phyloP scores from a whole-genome alignment of 371 early-diverging fungal genomes.

The Apophysomyces ossiformis region DNA sequence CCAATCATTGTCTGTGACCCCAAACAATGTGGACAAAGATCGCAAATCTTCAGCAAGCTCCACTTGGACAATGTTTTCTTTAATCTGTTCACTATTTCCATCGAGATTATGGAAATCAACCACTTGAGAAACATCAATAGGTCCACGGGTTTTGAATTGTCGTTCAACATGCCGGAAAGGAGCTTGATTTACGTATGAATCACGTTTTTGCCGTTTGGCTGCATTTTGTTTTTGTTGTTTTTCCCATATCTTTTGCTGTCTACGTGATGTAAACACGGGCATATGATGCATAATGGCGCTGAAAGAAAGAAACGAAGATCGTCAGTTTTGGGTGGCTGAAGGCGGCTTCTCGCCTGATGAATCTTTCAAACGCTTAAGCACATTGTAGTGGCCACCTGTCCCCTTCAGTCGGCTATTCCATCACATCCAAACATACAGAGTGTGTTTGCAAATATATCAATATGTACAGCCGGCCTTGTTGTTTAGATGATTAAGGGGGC shows the following conservation, averaged over 20 bases:
- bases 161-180: conserved; percentile 83
- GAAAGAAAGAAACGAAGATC: neutral
- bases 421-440: no score
- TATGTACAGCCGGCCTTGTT: no score
- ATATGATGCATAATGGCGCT: neutral
- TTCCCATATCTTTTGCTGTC: conserved; percentile 50
- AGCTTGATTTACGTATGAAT: conserved; percentile 62
- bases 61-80: conserved; percentile 34
- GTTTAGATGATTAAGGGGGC: no score
- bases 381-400: no score
- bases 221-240: conserved; percentile 33
- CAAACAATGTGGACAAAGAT: conserved; percentile 4
- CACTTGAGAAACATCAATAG: conserved; percentile 60
- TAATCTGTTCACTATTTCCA: conserved; percentile 23
- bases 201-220: conserved; percentile 27
- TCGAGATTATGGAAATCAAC: conserved; percentile 55
- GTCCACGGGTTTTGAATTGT: conserved; percentile 64
- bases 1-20: conserved; percentile 9
- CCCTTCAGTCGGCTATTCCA: no score
- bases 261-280: conserved; percentile 34
- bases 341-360: neutral
- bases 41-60: conserved; percentile 19
- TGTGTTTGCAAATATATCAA: no score
- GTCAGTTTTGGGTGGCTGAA: neutral
- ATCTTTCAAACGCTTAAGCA: neutral